A percentile compares a stretch with the other conserved stretches of the same genome.
These are phyloP conservation scores for Apiotrichum sp. DNA, from an alignment of 1,284 basidiomycete genomes.

Conservation along the genomic window DNA sequence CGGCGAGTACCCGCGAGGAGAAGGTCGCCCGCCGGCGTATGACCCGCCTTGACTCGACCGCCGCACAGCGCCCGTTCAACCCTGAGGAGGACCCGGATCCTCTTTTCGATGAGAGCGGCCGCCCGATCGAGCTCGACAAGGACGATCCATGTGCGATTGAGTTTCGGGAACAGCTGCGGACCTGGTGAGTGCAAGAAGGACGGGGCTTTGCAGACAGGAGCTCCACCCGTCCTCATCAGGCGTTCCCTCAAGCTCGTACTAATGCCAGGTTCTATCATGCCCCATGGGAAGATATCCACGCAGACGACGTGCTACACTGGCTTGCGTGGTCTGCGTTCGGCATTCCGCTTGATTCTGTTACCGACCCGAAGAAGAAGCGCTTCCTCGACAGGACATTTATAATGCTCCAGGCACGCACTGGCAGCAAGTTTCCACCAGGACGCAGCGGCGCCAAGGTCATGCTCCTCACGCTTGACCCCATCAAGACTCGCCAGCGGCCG, in stretches of 20 bases:
- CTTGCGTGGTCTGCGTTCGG: slow-evolving; percentile 80
- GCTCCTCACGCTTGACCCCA: slow-evolving; percentile 70
- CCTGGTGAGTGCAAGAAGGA: slow-evolving; percentile 33
- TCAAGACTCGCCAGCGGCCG: slow-evolving; percentile 59
- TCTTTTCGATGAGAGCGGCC: slow-evolving; percentile 12
- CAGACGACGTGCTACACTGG: slow-evolving; percentile 65
- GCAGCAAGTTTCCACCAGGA: slow-evolving; percentile 60
- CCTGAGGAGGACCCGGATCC: slow-evolving; percentile 13
- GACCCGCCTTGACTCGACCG: background rate
- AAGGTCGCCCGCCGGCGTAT: background rate
- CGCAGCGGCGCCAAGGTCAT: slow-evolving; percentile 58
- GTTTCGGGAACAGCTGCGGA: slow-evolving; percentile 44
- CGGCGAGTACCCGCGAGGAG: background rate
- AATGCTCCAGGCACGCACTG: slow-evolving; percentile 66
- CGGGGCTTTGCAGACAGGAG: background rate
- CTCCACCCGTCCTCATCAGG: slow-evolving; percentile 21
- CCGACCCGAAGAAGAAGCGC: slow-evolving; percentile 51
- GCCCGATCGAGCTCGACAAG: slow-evolving; percentile 19
- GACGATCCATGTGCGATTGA: slow-evolving; percentile 42
- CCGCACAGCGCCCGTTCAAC: background rate
- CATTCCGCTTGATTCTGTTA: slow-evolving; percentile 49
- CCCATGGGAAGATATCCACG: slow-evolving; percentile 65
- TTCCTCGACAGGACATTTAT: slow-evolving; percentile 58
- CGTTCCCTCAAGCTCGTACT: background rate
- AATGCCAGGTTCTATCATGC: slow-evolving; percentile 61